phyloP scores from a whole-genome alignment of 2,329 filamentous ascomycete species.

The Reticulascus tulasneorum region DNA sequence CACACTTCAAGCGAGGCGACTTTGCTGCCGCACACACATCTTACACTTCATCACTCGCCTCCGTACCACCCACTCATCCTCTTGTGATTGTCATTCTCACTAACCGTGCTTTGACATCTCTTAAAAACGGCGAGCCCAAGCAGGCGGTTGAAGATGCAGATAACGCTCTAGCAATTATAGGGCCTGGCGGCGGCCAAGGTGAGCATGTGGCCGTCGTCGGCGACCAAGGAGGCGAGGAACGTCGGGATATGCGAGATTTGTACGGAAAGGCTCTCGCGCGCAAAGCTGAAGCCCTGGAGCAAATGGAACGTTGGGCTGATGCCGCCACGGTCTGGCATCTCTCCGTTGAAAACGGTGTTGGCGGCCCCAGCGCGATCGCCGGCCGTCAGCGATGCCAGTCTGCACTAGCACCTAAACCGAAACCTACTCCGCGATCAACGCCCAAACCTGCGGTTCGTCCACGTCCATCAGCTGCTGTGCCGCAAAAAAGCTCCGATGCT shows the following conservation, averaged over 20 bases:
- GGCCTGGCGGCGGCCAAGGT: conserved; percentile 69
- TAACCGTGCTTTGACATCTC: conserved; percentile 82
- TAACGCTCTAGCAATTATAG: conserved; percentile 73
- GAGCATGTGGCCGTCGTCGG: conserved; percentile 71
- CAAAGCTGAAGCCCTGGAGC: conserved; percentile 92
- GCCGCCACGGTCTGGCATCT: conserved; percentile 75
- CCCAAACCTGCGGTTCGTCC: conserved; percentile 30
- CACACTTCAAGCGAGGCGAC: conserved; percentile 91
- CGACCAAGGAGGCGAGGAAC: conserved; percentile 51
- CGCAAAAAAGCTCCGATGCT: conserved; percentile 62
- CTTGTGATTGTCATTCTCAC: conserved; percentile 84
- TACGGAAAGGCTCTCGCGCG: conserved; percentile 91
- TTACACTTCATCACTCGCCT: conserved; percentile 72
- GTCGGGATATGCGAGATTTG: conserved; percentile 86
- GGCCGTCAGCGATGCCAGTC: conserved; percentile 88
- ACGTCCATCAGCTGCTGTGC: conserved; percentile 35
- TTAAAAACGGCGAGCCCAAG: conserved; percentile 91
- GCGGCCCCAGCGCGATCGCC: conserved; percentile 78
- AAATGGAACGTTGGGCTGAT: conserved; percentile 91
- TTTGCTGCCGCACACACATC: conserved; percentile 80
- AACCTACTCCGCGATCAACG: conserved; percentile 39
- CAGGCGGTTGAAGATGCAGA: conserved; percentile 83
- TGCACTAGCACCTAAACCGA: conserved; percentile 69
- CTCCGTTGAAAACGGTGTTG: conserved; percentile 79
- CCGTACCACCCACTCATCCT: conserved; percentile 74